Evolutionary conservation across 1,139 yeast genomes (phyloP).

Genomic region (Magnusiomyces paraingens): DNA sequence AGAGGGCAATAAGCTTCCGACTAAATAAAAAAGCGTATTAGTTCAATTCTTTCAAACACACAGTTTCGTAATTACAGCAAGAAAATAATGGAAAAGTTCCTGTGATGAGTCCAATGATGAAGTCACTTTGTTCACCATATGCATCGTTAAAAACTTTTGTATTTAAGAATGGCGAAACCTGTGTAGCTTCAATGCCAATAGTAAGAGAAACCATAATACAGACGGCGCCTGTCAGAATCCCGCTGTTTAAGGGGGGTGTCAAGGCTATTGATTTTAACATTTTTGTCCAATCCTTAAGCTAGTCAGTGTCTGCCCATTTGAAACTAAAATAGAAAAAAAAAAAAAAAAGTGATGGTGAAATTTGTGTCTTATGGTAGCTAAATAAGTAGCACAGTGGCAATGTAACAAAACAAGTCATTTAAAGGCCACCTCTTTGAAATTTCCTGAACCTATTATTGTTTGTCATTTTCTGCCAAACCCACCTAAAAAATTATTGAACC

Average conservation of each 20-base stretch:
- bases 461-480: neutral
- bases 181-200: slow-evolving; percentile 65
- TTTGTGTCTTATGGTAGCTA: neutral
- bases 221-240: slow-evolving; percentile 41
- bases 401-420: neutral
- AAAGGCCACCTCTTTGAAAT: neutral
- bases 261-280: neutral
- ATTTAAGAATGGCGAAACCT: slow-evolving; percentile 56
- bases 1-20: slow-evolving; percentile 10
- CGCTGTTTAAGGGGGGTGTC: slow-evolving; percentile 33
- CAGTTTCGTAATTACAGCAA: slow-evolving; percentile 24
- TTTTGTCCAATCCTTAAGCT: neutral
- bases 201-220: slow-evolving; percentile 44
- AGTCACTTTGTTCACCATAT: slow-evolving; percentile 41
- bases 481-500: neutral
- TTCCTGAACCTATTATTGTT: neutral
- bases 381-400: neutral
- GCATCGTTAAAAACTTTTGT: slow-evolving; percentile 38
- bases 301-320: neutral
- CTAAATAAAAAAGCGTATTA: slow-evolving; percentile 5
- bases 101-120: slow-evolving; percentile 38
- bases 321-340: too few relatives aligned
- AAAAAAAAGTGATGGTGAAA: too few relatives aligned
- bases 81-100: slow-evolving; percentile 42
- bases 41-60: slow-evolving; percentile 7